phyloP scores from a whole-genome alignment of 208 protist genomes.

The Trypanosoma theileri region DNA sequence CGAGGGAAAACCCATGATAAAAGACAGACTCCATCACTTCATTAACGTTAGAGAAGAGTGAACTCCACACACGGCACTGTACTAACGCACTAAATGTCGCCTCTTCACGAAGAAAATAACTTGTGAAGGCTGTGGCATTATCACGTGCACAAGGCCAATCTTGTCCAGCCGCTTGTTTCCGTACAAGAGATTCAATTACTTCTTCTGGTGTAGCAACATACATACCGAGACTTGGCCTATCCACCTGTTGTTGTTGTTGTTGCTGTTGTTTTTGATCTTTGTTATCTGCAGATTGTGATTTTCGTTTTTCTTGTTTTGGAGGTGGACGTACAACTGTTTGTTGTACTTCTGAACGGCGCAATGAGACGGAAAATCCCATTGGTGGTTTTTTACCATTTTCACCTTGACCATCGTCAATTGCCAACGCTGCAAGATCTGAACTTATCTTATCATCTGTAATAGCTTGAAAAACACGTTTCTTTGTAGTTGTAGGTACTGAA shows the following conservation, averaged over 20 bases:
- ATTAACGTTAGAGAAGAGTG: conserved; percentile 27
- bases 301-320: background rate
- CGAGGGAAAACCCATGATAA: conserved; percentile 18
- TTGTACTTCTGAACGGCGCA: conserved; percentile 12
- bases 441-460: background rate
- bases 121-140: conserved; percentile 9
- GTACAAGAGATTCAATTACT: conserved; percentile 26
- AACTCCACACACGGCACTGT: conserved; percentile 42
- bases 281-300: background rate
- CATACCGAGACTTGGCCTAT: background rate
- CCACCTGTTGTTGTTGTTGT: conserved; percentile 1
- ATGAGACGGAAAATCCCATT: conserved; percentile 19
- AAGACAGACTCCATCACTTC: conserved; percentile 37
- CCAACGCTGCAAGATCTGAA: background rate
- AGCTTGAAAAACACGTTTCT: background rate
- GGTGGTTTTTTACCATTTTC: background rate
- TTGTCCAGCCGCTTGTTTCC: conserved; percentile 12
- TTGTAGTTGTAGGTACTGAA: background rate
- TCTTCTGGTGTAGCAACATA: conserved; percentile 9
- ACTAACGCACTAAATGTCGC: conserved; percentile 17
- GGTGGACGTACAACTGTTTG: conserved; percentile 11
- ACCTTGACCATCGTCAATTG: background rate
- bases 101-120: conserved; percentile 34
- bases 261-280: conserved; percentile 4
- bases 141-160: conserved; percentile 8